Evolutionary conservation across 2,329 filamentous ascomycete genomes (phyloP), one percentile per base, ranked within the genome.

Genomic region (Cephalotrichum gorgonifer): DNA sequence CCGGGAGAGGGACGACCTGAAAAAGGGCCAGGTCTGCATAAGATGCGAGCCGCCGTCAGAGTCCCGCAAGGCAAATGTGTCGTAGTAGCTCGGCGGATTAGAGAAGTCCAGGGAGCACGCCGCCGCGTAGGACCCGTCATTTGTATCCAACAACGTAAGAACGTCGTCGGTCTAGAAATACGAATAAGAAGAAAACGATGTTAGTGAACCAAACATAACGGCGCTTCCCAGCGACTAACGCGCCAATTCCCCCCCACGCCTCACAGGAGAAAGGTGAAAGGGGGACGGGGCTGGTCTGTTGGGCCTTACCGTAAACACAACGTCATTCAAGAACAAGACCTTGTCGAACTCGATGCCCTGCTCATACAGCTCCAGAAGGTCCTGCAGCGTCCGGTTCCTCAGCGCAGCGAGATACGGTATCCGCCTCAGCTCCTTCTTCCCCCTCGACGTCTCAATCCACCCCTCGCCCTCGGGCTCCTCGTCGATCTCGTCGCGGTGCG

Each of bases 371-470:
- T 73, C 68, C 26, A 72, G 59, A 53, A 88, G 58, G 8, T 82
- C 80, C 52, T 74, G 62, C 54, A 88, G 63, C n/a, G 76, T 78
- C 54, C 67, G 62, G 60, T 89, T 88, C 38, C 85, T 73, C 50
- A 85, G 57, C 25, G 66, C 71, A 2, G 85, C 75, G 20, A 88
- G 66, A 59, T 83, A 87, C 1, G 83, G 83, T 52, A 88, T 87
- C 20, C 85, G 71, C 44, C 85, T 68, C 52, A 83, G 60, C 56
- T 83, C 79, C 51, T 64, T 72, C 53, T 66, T 68, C 0, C 74
- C 72, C 25, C 68, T 57, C 7, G 74, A 62, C n/a, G 79, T 84
- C 27, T 71, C 62, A 27, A 87, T 74, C 84, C 84, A 88, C 0
- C 83, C 83, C 4, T 72, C 64, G 3, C 65, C 65, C 4, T 61